A percentile compares a stretch with the other conserved stretches of the same genome.
Evolutionary conservation across 164 flowering plant genomes (phyloP).

Genomic region (Aristolochia californica): DNA sequence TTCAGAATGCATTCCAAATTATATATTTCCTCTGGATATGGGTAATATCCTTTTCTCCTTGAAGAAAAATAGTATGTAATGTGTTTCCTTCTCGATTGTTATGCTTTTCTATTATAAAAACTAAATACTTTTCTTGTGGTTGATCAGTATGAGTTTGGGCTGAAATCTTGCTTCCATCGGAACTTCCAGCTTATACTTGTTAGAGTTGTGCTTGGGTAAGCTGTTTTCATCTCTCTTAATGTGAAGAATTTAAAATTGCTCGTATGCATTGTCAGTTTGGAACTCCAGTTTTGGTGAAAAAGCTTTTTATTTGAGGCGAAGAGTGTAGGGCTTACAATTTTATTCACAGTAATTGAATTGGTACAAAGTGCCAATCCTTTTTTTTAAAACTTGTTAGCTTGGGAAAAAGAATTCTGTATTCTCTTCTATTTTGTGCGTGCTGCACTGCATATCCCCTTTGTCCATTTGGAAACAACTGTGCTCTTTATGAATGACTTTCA

Average conservation of each 20-base stretch:
- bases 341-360: too few relatives aligned
- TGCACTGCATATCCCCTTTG: too few relatives aligned
- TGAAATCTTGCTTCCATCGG: constrained; percentile 44
- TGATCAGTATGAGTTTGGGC: constrained; percentile 54
- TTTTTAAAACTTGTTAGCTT: too few relatives aligned
- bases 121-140: not conserved
- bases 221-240: not conserved
- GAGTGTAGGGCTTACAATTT: too few relatives aligned
- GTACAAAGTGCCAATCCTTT: too few relatives aligned
- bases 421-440: too few relatives aligned
- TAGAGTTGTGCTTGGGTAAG: constrained; percentile 74
- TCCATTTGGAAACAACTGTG: too few relatives aligned
- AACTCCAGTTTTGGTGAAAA: too few relatives aligned
- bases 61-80: too few relatives aligned
- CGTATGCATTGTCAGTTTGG: not conserved
- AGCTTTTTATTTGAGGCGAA: too few relatives aligned
- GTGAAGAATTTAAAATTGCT: not conserved
- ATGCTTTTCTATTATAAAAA: not conserved
- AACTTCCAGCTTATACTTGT: constrained; percentile 24
- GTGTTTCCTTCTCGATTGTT: not conserved
- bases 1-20: constrained; percentile 90
- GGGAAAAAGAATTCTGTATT: too few relatives aligned
- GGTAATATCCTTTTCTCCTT: constrained; percentile 35
- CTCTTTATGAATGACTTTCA: too few relatives aligned
- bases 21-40: constrained; percentile 91